Conservation (phyloP, 106 monocot species). For the Vanilla planifolia region DNA sequence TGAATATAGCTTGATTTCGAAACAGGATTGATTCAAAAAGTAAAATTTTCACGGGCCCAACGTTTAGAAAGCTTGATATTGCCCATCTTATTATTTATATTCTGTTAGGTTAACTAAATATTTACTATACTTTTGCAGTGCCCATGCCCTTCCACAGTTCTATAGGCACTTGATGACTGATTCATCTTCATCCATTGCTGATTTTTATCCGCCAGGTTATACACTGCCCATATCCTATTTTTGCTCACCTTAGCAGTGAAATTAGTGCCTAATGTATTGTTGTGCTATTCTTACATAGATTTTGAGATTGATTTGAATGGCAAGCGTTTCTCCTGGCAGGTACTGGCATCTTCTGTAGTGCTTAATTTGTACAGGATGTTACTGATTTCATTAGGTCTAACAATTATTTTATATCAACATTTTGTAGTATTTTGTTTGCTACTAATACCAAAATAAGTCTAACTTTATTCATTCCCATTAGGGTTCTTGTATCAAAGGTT, state of each 20-base stretch:
- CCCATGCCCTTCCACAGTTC: conserved; percentile 11
- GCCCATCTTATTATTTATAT: no score
- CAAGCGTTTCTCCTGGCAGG: conserved; percentile 22
- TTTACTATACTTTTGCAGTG: conserved; percentile 6
- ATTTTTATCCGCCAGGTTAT: conserved; percentile 18
- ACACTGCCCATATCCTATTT: not conserved
- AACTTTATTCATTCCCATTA: no score
- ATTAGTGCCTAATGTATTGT: not conserved
- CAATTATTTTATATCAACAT: no score
- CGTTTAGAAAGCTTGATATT: no score
- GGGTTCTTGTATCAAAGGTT: no score
- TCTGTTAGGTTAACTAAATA: no score
- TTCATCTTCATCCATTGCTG: conserved; percentile 15
- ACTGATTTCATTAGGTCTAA: no score
- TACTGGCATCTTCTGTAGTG: not conserved
- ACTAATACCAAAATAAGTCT: no score
- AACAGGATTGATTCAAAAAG: not conserved
- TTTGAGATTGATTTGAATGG: conserved; percentile 19
- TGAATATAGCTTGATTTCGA: not conserved
- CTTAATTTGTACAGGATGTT: no score
- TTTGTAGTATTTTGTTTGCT: no score
- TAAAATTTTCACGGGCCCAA: no score
- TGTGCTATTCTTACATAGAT: not conserved
- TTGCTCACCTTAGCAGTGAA: not conserved
- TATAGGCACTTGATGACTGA: conserved; percentile 19